Percentiles rank a stretch among this genome's conserved stretches.
These are phyloP conservation scores for Aureobasidium lini DNA, from an alignment of 2,329 filamentous ascomycete species.

Conservation along the genomic window DNA sequence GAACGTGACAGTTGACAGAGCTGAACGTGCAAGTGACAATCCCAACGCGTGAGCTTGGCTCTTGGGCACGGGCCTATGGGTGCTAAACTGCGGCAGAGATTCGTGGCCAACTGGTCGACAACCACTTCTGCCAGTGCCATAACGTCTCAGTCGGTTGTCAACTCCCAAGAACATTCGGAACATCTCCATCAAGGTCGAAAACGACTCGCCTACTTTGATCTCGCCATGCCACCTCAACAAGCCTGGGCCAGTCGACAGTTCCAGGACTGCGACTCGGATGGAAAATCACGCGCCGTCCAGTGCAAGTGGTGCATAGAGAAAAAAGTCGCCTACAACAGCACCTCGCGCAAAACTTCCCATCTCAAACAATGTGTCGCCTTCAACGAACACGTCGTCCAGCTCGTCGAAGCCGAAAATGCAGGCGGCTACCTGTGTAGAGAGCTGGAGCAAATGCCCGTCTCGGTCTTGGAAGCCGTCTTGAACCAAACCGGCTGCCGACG, in stretches of 20 bases:
- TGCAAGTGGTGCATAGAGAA: slow-evolving; percentile 12
- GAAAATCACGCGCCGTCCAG: slow-evolving; percentile 11
- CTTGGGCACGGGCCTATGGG: too few species aligned
- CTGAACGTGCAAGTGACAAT: too few species aligned
- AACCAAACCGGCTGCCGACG: not conserved
- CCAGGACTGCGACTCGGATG: slow-evolving; percentile 7
- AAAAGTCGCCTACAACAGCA: slow-evolving; percentile 14
- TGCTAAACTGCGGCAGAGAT: too few species aligned
- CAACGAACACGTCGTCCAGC: slow-evolving; percentile 7
- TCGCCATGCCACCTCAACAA: slow-evolving; percentile 8
- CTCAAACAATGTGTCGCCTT: slow-evolving; percentile 11
- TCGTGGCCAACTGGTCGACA: too few species aligned
- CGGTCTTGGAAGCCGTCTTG: not conserved
- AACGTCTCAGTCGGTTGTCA: too few species aligned
- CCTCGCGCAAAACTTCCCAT: slow-evolving; percentile 7
- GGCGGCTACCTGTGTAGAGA: slow-evolving; percentile 1
- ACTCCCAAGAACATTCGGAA: not conserved
- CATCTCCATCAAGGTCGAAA: not conserved
- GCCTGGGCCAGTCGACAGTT: slow-evolving; percentile 8
- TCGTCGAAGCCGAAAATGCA: not conserved
- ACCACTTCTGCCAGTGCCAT: too few species aligned
- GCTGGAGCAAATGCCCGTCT: not conserved
- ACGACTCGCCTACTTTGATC: not conserved
- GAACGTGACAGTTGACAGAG: too few species aligned
- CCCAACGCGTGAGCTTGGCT: too few species aligned